A percentile compares a stretch with the other conserved stretches of the same genome.
phyloP scores from a whole-genome alignment of 352 stramenopile species.

The Globisporangium camurandrum region DNA sequence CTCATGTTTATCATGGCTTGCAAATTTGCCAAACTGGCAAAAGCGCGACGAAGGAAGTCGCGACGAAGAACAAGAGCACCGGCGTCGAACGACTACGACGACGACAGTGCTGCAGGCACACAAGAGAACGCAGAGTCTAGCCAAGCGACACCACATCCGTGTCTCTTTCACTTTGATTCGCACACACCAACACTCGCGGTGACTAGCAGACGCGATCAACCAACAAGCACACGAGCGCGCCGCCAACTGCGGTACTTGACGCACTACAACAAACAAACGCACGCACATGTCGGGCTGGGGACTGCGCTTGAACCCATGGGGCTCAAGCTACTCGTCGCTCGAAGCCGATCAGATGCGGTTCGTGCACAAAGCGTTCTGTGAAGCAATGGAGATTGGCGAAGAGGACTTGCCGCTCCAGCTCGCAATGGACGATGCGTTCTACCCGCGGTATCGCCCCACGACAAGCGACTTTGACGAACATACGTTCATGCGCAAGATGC shows the following conservation, averaged over 20 bases:
- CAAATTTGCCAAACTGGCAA: too few species aligned
- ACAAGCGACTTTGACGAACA: conserved; percentile 83
- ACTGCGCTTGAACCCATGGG: conserved; percentile 76
- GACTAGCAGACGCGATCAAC: neutral
- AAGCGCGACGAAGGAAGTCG: too few species aligned
- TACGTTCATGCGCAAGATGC: conserved; percentile 85
- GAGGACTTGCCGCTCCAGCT: conserved; percentile 77
- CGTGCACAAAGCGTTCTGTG: conserved; percentile 81
- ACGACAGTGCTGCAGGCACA: too few species aligned
- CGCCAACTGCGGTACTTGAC: neutral
- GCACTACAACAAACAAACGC: neutral
- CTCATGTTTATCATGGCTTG: too few species aligned
- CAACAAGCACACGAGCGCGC: neutral
- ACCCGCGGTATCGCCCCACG: conserved; percentile 63
- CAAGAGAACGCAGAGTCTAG: too few species aligned
- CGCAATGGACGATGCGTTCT: conserved; percentile 83
- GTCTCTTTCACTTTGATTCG: too few species aligned
- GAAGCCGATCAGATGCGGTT: conserved; percentile 82
- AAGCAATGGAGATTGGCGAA: conserved; percentile 76
- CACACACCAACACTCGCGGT: neutral
- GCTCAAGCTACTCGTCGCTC: conserved; percentile 78
- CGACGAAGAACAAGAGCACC: too few species aligned
- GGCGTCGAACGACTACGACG: too few species aligned
- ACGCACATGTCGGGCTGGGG: conserved; percentile 69
- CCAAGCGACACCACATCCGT: too few species aligned